These are phyloP conservation scores for Solanum hybrid DNA, from an alignment of 305 asterid genomes.

Conservation along the genomic window DNA sequence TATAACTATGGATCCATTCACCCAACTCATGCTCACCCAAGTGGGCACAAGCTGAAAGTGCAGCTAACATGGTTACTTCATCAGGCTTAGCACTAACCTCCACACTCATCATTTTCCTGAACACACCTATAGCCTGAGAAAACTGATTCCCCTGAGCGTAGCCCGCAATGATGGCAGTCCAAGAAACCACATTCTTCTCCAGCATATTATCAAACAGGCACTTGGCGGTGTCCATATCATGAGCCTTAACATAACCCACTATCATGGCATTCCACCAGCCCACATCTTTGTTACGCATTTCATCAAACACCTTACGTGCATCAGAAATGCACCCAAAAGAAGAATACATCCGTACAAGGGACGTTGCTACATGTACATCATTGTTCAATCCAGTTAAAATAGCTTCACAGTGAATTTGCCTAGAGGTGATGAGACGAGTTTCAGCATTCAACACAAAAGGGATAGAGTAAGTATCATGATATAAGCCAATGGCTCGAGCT, in stretches of 20 bases:
- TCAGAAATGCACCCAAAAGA: not conserved
- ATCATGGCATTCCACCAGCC: constrained; percentile 7
- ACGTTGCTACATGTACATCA: not conserved
- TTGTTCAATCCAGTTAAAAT: not conserved
- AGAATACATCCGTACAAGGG: not conserved
- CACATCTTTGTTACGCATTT: not conserved
- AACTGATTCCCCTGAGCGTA: not conserved
- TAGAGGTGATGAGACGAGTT: not conserved
- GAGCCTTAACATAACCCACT: constrained; percentile 4
- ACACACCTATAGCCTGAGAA: constrained; percentile 1
- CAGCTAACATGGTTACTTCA: constrained; percentile 7
- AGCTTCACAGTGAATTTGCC: constrained; percentile 6
- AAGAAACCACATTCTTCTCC: constrained; percentile 9
- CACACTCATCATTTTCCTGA: not conserved
- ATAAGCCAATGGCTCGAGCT: constrained; percentile 4
- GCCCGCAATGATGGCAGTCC: constrained; percentile 9
- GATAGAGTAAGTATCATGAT: constrained; percentile 1
- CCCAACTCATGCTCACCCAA: constrained; percentile 11
- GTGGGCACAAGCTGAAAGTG: constrained; percentile 17
- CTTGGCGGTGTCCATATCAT: not conserved
- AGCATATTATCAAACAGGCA: not conserved
- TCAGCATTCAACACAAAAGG: constrained; percentile 2
- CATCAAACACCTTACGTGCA: constrained; percentile 12
- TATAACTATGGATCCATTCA: constrained; percentile 6
- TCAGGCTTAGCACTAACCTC: constrained; percentile 5